Base-by-base conservation (phyloP, 345 rosid genomes). In the Excoecaria cochinchinensis region DNA sequence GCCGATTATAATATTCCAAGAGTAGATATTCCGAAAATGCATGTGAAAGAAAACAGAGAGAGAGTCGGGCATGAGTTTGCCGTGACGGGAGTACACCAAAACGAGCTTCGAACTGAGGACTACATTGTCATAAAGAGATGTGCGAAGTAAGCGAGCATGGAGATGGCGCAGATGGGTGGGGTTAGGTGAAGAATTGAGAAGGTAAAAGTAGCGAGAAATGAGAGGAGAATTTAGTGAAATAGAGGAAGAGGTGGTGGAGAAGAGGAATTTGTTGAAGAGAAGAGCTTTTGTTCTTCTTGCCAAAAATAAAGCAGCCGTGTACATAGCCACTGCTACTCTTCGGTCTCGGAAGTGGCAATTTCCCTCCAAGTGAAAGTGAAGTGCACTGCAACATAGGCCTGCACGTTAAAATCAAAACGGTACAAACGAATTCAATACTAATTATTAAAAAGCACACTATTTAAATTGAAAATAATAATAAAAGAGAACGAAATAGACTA, bases 1-100 rank as follows among this genome's bases (percentile, higher is more conserved):
- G 0, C 95, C 91, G 39, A 90, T 79, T 42, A 89, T 76, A 56
- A 89, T 90, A 55, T 90, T 90, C 95, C 92, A 89, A 0, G 92
- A 89, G 82, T 77, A 89, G n/a, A 87, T 81, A 76, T 87, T 89
- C 40, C 83, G 83, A 15, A 50, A 6, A 1, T 90, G 95, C 90
- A 89, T 89, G 84, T 90, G 92, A 69, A 85, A 74, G 88, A 90
- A 90, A 67, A 82, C 85, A 12, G 82, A 66, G 11, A 90, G 84
- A 22, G 90, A 80, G 46, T 88, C 40, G 40, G 90, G 81, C 53
- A 21, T 5, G 72, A 88, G 89, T 48, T 61, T 77, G 48, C 62
- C n/a, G n/a, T 74, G 89, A 8, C 80, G 80, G 7, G 92, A 88
- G 74, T 88, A 90, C 73, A 81, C 77, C 42, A 84, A 81, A 63